Conservation (phyloP, 371 early-diverging fungal species). For the Mortierella sp. region DNA sequence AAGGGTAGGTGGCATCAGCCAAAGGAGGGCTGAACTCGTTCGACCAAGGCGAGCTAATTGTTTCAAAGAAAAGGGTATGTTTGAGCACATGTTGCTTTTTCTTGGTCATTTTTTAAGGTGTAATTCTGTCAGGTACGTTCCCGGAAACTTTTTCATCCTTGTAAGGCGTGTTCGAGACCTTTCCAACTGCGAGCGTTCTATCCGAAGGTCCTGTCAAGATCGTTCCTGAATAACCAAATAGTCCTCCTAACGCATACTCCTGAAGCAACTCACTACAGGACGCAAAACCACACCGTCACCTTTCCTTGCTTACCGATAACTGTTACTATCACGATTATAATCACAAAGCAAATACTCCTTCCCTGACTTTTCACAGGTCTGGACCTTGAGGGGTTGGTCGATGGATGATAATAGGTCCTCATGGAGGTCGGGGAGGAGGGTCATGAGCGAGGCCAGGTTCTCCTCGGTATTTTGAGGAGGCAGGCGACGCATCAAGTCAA, state of each 20-base stretch:
- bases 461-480: slow-evolving; percentile 94
- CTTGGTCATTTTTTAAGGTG: neutral
- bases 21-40: slow-evolving; percentile 94
- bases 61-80: slow-evolving; percentile 12
- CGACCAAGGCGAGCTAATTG: slow-evolving; percentile 93
- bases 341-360: slow-evolving; percentile 93
- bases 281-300: neutral
- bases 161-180: too few species aligned
- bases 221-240: neutral
- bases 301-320: slow-evolving; percentile 78
- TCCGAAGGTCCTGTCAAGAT: too few species aligned
- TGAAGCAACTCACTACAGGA: neutral
- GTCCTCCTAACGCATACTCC: neutral
- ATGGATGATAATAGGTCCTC: slow-evolving; percentile 93
- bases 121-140: too few species aligned
- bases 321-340: slow-evolving; percentile 97
- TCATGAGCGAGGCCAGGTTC: slow-evolving; percentile 87
- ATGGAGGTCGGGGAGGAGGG: slow-evolving; percentile 88
- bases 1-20: slow-evolving; percentile 85
- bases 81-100: neutral
- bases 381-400: slow-evolving; percentile 94
- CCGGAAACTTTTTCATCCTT: too few species aligned
- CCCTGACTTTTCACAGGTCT: slow-evolving; percentile 79
- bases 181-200: too few species aligned
- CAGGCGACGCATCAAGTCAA: slow-evolving; percentile 97